Evolutionary conservation across 2,329 filamentous ascomycete species (phyloP).

Genomic region (Penicillium sp.): DNA sequence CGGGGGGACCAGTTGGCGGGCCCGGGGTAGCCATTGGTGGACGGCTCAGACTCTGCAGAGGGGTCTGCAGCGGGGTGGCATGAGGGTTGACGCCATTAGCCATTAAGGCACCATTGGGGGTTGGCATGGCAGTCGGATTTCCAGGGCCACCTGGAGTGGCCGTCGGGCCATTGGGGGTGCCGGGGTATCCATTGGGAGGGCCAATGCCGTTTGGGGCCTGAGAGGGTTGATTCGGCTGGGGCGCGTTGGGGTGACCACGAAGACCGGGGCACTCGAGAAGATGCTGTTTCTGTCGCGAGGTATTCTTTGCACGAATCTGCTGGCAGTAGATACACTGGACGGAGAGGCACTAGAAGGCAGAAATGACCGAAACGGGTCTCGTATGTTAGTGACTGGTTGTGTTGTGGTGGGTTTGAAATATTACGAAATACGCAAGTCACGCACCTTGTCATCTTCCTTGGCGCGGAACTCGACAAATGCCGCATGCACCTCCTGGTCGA

Average conservation of each 20-base stretch:
- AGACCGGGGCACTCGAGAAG: conserved; percentile 57
- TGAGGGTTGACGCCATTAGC: conserved; percentile 52
- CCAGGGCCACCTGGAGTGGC: conserved; percentile 43
- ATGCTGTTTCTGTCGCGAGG: conserved; percentile 59
- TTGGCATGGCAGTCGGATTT: conserved; percentile 45
- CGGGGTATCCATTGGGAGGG: conserved; percentile 51
- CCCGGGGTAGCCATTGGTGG: conserved; percentile 49
- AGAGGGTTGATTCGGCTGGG: conserved; percentile 49
- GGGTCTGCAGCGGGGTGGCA: conserved; percentile 51
- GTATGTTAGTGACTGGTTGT: conserved; percentile 45
- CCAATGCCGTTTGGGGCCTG: conserved; percentile 49
- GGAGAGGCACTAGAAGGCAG: conserved; percentile 53
- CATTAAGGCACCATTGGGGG: conserved; percentile 52
- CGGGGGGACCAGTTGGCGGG: conserved; percentile 37
- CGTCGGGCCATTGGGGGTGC: conserved; percentile 48
- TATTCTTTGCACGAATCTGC: conserved; percentile 60
- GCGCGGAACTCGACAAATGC: conserved; percentile 61
- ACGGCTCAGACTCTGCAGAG: conserved; percentile 48
- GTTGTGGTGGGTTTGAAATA: conserved; percentile 45
- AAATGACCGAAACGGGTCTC: conserved; percentile 31
- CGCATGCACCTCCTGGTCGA: conserved; percentile 60
- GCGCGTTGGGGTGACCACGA: conserved; percentile 52
- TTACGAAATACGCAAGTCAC: conserved; percentile 50
- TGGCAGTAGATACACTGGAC: conserved; percentile 61
- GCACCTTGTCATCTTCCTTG: conserved; percentile 60